Evolutionary conservation across 805 yeast species (phyloP).

Genomic region (Kockiozyma suomiensis): DNA sequence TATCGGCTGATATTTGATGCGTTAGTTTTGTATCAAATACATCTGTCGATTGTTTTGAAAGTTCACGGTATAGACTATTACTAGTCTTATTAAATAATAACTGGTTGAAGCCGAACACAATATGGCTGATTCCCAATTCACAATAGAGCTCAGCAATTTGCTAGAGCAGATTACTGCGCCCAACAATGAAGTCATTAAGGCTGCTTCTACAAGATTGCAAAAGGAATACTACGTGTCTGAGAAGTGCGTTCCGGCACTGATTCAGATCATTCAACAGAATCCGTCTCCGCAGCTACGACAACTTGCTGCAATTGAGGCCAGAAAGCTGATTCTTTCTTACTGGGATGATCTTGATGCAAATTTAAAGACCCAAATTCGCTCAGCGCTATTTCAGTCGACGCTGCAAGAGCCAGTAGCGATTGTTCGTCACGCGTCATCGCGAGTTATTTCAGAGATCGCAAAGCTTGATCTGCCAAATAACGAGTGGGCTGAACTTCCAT

Average conservation of each 20-base stretch:
- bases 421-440: constrained; percentile 85
- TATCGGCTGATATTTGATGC: background rate
- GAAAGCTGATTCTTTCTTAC: constrained; percentile 72
- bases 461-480: constrained; percentile 66
- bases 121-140: constrained; percentile 27
- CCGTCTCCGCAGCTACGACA: constrained; percentile 75
- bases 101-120: background rate
- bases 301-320: constrained; percentile 94
- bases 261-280: constrained; percentile 76
- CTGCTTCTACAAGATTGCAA: constrained; percentile 74
- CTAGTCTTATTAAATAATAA: background rate
- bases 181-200: constrained; percentile 74
- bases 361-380: constrained; percentile 61
- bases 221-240: constrained; percentile 73
- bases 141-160: constrained; percentile 43
- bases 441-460: constrained; percentile 86
- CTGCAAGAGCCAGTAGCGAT: constrained; percentile 63
- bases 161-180: constrained; percentile 72
- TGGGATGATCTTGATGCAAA: constrained; percentile 55
- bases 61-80: background rate
- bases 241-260: constrained; percentile 74
- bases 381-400: constrained; percentile 67
- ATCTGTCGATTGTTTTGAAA: too few species aligned
- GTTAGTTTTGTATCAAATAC: too few species aligned
- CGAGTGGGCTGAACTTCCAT: constrained; percentile 78